Conservation (phyloP, 208 protist species). For the Wallacemonas collosoma region DNA sequence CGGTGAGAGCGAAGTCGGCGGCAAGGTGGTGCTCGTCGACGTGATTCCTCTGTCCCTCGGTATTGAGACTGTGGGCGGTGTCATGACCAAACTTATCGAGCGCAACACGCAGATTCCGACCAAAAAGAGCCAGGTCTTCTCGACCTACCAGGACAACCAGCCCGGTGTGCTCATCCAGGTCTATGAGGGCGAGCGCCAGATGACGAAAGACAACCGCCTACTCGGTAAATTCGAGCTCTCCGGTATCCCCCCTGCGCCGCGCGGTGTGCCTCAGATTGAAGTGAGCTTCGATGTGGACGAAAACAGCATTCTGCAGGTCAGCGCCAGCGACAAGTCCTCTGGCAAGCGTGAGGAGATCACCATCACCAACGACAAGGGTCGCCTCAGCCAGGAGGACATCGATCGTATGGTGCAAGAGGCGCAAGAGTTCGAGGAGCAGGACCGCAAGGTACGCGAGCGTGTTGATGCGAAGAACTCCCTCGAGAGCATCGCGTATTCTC, state of each 20-base stretch:
- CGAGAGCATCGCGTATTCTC: conserved; percentile 95
- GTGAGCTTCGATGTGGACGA: conserved; percentile 98
- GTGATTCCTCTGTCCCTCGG: conserved; percentile 91
- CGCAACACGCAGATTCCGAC: conserved; percentile 63
- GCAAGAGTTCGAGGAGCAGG: conserved; percentile 91
- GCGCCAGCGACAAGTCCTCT: conserved; percentile 95
- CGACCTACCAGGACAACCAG: conserved; percentile 73
- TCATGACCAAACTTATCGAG: conserved; percentile 88
- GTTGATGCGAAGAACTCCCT: conserved; percentile 94
- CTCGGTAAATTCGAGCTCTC: conserved; percentile 98
- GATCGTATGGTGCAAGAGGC: conserved; percentile 96
- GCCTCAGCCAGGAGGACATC: conserved; percentile 94
- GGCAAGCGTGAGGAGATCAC: conserved; percentile 96
- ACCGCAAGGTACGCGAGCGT: conserved; percentile 78
- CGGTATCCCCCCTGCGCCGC: conserved; percentile 96
- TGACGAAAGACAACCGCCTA: conserved; percentile 98
- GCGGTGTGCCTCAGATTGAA: conserved; percentile 96
- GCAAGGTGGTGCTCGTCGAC: conserved; percentile 90
- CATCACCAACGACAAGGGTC: conserved; percentile 98
- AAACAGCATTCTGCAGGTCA: conserved; percentile 98
- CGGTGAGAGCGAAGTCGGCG: conserved; percentile 57
- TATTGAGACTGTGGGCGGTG: conserved; percentile 93
- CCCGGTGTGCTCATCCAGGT: conserved; percentile 89
- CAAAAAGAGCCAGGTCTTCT: conserved; percentile 69
- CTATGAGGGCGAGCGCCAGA: conserved; percentile 98